Base-by-base conservation (phyloP, 106 monocot genomes). In the Ottelia alismoides region DNA sequence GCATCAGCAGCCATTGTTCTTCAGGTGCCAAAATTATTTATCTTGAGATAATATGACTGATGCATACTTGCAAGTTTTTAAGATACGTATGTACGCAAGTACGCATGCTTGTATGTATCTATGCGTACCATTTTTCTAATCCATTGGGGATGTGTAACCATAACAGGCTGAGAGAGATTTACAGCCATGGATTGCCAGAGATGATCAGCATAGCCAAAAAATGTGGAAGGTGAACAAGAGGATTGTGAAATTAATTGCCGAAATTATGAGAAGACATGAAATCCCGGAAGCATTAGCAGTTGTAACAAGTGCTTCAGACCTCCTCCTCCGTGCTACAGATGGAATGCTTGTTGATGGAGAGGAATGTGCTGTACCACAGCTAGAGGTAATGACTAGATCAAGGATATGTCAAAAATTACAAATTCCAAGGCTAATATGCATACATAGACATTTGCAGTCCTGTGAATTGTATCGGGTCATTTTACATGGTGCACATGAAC, bases 331-430 rank as follows among this genome's bases (percentile, higher is more conserved):
- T 47, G 98, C 98, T 14, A 99, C 98, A 18, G 98, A 99, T 73
- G 98, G 98, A 56, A 90, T 99, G 86, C 98, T 99, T 58, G 86
- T 99, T 35, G 90, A 90, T 69, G 90, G 98, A 16, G 86, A 99
- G 74, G 98, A 88, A 20, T 99, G 90, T 61, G 90, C 90, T 45
- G 63, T 99, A 25, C 98, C 90, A 28, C 98, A 99, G 52, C 67
- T 90, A 55, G 89, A 99, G 98, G 98, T 99, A 78, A 70, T 49
- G n/a, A n/a, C n/a, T n/a, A n/a, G n/a, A n/a, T n/a, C n/a, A n/a
- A n/a, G n/a, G n/a, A n/a, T n/a, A n/a, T n/a, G n/a, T n/a, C n/a
- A n/a, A n/a, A n/a, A n/a, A n/a, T n/a, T n/a, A n/a, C n/a, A n/a
- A n/a, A n/a, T n/a, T n/a, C n/a, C n/a, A n/a, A n/a, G n/a, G n/a